Conservation (phyloP, 1,284 basidiomycete species). For the Ganoderma meredithae region DNA sequence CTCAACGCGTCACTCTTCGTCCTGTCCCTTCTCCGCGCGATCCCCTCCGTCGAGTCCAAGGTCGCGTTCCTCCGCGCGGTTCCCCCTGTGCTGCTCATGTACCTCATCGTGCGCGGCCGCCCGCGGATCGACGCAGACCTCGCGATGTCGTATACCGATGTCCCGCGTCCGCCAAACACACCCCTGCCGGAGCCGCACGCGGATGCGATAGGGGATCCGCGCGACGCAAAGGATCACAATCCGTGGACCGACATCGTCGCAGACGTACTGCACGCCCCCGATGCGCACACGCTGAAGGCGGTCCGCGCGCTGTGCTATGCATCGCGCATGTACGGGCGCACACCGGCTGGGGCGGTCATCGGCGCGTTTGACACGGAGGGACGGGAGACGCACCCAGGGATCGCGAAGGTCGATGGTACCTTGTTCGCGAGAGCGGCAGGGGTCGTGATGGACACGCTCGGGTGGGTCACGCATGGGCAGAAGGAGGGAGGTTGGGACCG, state of each 20-base stretch:
- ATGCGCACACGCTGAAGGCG: conserved; percentile 68
- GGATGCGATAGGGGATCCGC: conserved; percentile 47
- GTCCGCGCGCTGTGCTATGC: conserved; percentile 64
- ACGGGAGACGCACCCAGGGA: conserved; percentile 53
- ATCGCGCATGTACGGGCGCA: conserved; percentile 56
- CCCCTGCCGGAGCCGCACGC: conserved; percentile 29
- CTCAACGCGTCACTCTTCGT: conserved; percentile 71
- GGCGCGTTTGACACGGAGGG: conserved; percentile 51
- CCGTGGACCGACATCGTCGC: conserved; percentile 66
- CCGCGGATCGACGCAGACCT: conserved; percentile 64
- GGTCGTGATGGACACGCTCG: conserved; percentile 63
- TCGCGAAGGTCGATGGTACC: conserved; percentile 61
- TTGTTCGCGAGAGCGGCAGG: conserved; percentile 72
- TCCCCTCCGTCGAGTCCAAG: conserved; percentile 49
- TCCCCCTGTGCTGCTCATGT: conserved; percentile 52
- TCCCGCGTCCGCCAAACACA: conserved; percentile 46
- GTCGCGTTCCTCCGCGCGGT: conserved; percentile 57
- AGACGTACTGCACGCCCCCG: conserved; percentile 61
- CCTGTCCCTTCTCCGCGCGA: conserved; percentile 50
- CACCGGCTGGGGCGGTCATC: conserved; percentile 49
- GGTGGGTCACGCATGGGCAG: conserved; percentile 64
- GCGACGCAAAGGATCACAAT: conserved; percentile 50
- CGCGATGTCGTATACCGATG: conserved; percentile 58
- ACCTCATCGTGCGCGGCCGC: conserved; percentile 60
- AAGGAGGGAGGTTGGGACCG: conserved; percentile 62